Percentiles rank a stretch among this genome's conserved stretches.
Evolutionary conservation across 2,329 filamentous ascomycete species (phyloP).

Genomic region (Xylariaceae sp.): DNA sequence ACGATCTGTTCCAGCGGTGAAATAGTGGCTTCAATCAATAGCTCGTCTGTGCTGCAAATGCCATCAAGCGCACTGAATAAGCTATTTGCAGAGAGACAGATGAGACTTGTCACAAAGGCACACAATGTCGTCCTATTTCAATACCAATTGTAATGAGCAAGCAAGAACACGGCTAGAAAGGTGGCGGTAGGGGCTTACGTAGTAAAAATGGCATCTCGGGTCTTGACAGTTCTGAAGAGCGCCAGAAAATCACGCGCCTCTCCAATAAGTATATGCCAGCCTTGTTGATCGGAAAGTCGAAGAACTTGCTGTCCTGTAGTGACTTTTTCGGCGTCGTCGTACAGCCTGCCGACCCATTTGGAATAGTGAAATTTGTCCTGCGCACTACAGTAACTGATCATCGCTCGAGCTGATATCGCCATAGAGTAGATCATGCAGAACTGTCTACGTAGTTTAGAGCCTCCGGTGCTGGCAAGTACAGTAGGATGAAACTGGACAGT

Average conservation of each 20-base stretch:
- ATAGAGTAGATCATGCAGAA: conserved; percentile 17
- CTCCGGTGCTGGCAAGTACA: not conserved
- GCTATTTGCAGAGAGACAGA: conserved; percentile 12
- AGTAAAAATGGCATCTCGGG: conserved; percentile 12
- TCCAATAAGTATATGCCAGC: conserved; percentile 33
- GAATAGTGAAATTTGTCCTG: conserved; percentile 18
- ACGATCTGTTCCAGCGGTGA: conserved; percentile 4
- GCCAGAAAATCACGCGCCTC: conserved; percentile 33
- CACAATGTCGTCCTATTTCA: conserved; percentile 14
- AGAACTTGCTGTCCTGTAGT: conserved; percentile 14
- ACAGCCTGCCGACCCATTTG: conserved; percentile 12
- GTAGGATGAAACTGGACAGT: conserved; percentile 7
- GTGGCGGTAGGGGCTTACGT: not conserved
- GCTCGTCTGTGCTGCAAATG: not conserved
- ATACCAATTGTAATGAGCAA: not conserved
- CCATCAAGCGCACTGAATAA: conserved; percentile 6
- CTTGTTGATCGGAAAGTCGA: conserved; percentile 18
- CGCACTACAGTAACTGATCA: conserved; percentile 12
- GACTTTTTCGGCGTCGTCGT: conserved; percentile 21
- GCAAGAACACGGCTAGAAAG: not conserved
- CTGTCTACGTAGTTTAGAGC: conserved; percentile 6
- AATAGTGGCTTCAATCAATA: conserved; percentile 1
- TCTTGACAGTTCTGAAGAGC: conserved; percentile 24
- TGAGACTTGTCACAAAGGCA: conserved; percentile 13
- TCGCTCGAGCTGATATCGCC: conserved; percentile 11